Base-by-base conservation (phyloP, 768 basidiomycete species). In the Amanita exitialis region DNA sequence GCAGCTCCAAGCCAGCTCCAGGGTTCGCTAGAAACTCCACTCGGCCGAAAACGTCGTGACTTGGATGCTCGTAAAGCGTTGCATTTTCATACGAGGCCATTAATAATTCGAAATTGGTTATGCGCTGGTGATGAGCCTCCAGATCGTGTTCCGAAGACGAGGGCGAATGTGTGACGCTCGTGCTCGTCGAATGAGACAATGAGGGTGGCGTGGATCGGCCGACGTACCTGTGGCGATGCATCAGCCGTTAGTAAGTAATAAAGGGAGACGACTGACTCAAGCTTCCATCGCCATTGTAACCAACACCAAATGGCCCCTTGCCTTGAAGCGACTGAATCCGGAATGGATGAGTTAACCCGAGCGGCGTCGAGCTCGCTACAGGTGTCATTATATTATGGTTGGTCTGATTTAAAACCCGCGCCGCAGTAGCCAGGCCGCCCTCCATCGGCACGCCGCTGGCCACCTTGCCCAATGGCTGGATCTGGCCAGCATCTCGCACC, bases 101-200 rank as follows among this genome's bases (percentile, higher is more conserved):
- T 10, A 50, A 25, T 34, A 28, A 30, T 27, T 50, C 49, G 34
- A 50, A 23, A 18, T 43, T 20, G 15, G 23, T 13, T 21, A 43
- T 41, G 18, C 37, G 42, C 34, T 43, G 49, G 20, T 41, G 41
- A 23, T 49, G 49, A n/a, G 49, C 32, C 18, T 42, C 49, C 27
- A 38, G 27, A 35, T 27, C 39, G 16, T 50, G 39, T 3, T 41
- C 49, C 6, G 49, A 50, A 16, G 49, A 50, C 4, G 49, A 42
- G 13, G 49, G 49, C 32, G 49, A 50, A 15, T 50, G 49, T 15
- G 49, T 43, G 16, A 32, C 49, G 18, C 49, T 49, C 36, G 35
- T 42, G 15, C 39, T 49, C 6, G 49, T 42, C 13, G 48, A 49
- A 49, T 49, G 37, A 30, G 25, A 41, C 25, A 43, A 35, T 15